Base-by-base conservation (phyloP, 352 stramenopile species). In the Phytophthora podocarpi region DNA sequence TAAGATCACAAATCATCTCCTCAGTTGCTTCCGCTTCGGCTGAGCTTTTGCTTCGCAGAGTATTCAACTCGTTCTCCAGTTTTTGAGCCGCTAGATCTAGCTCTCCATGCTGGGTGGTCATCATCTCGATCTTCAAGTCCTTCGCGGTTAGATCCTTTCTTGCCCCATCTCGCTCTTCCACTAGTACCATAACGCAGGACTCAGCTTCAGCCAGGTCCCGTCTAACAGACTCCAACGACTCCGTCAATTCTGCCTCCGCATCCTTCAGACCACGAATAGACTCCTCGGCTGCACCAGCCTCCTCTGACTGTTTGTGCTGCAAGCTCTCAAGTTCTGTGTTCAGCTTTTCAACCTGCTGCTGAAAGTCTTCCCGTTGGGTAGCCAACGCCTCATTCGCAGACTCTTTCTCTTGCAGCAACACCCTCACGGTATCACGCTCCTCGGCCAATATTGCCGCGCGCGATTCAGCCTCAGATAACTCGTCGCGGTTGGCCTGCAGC, bases 51-150 rank as follows among this genome's bases (percentile, higher is more conserved):
- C n/a, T 56, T 32, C 40, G 56, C 27, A 76, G 16, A 40, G 28
- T 64, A 5, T 60, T 54, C 8, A 68, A 10, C 50, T 76, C 50
- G 16, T 43, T 70, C 32, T 78, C 57, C n/a, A 73, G 28, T 16
- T 71, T 77, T 30, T 77, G 64, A 24, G 39, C 50, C 1, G 50
- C 36, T 3, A 74, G 47, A 11, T 70, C 49, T 1, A 70, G 42
- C 21, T 77, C 68, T 50, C 68, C 59, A 52, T 77, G 64, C n/a
- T 67, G 59, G 3, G 49, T 59, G 8, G 39, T 74, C 59, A 77
- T 45, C 59, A 77, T 61, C 23, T 74, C 68, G 24, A 77, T 71
- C 46, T 67, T 74, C n/a, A 77, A 58, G 21, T 77, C 68, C 42
- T 59, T 77, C 4, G 59, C 59, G 9, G 53, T 40, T 13, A 76